Evolutionary conservation across 2,329 filamentous ascomycete genomes (phyloP), one percentile per base, ranked within the genome.

Genomic region (Corinectria fuckeliana): DNA sequence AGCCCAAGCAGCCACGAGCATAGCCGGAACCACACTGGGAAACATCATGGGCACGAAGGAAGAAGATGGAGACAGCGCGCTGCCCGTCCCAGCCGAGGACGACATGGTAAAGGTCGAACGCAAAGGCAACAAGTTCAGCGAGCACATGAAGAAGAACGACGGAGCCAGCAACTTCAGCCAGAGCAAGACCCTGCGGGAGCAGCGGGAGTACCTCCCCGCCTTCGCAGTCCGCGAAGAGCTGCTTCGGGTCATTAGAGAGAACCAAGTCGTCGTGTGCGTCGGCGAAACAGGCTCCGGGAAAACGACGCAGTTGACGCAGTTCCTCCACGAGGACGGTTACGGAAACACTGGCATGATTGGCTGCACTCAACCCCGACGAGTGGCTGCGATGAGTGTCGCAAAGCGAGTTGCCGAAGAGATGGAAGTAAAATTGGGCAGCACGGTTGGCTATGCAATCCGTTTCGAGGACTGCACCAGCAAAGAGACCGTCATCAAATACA

Each of bases 331-430:
- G 76, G 95, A 98, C 70, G 96, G 96, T 1, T 99, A 97, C 74
- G 92, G 89, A 13, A 90, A 90, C 55, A 79, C 84, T 28, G 95
- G 95, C 48, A 88, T 97, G 84, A 98, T 99, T 68, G 94, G 93
- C 4, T 99, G 95, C 73, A 99, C 95, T 1, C 95, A 99, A 69
- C 95, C 95, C 51, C 88, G 95, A 70, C 91, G 95, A 82, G 96
- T 99, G 30, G 95, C 95, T 21, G 95, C 95, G 20, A 99, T 99
- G 95, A 97, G 93, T 78, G 95, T 99, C 25, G 95, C 95, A 2
- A 98, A 98, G 76, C 93, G 95, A 81, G 95, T 99, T 36, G 92
- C 92, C 58, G 95, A 99, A 78, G 95, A 99, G 78, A 99, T 99
- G 96, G 91, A 97, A 68, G 93, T 96, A 42, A 89, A 89, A 56